phyloP scores from a whole-genome alignment of 1,139 yeast genomes.

The Debaryomycetaceae sp. region DNA sequence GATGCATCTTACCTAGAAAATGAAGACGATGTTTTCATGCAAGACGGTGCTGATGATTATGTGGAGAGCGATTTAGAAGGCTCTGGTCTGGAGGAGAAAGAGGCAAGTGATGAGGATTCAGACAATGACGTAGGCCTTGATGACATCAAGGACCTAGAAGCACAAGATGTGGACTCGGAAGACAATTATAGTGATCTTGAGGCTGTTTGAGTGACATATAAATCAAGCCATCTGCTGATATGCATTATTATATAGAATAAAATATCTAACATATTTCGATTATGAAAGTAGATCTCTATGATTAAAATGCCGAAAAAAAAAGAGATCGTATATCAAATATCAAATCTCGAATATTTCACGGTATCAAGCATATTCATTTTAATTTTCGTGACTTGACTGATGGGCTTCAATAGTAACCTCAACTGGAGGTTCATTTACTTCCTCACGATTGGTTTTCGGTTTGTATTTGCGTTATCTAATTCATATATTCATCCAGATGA shows the following conservation, averaged over 20 bases:
- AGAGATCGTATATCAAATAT: not conserved
- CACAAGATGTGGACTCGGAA: slow-evolving; percentile 4
- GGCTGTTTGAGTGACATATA: not conserved
- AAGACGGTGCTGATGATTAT: slow-evolving; percentile 2
- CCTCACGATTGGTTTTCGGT: slow-evolving; percentile 43
- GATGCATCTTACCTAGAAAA: slow-evolving; percentile 30
- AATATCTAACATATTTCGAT: not conserved
- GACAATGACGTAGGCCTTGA: not conserved
- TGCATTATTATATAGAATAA: too few species aligned
- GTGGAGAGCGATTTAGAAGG: slow-evolving; percentile 5
- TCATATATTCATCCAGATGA: slow-evolving; percentile 98
- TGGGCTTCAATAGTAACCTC: slow-evolving; percentile 3
- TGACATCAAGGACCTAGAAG: slow-evolving; percentile 3
- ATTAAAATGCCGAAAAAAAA: not conserved
- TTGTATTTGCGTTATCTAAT: slow-evolving; percentile 60
- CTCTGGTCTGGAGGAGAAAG: not conserved
- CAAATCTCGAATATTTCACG: not conserved
- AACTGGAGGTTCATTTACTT: slow-evolving; percentile 48
- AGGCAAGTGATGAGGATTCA: not conserved
- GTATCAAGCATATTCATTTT: not conserved
- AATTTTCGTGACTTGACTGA: not conserved
- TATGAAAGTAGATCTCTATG: slow-evolving; percentile 1
- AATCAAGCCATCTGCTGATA: too few species aligned
- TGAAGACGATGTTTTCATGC: slow-evolving; percentile 15
- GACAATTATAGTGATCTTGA: slow-evolving; percentile 8